A percentile compares a stretch with the other conserved stretches of the same genome.
phyloP scores from a whole-genome alignment of 805 yeast genomes.

The Monosporozyma aerobia region DNA sequence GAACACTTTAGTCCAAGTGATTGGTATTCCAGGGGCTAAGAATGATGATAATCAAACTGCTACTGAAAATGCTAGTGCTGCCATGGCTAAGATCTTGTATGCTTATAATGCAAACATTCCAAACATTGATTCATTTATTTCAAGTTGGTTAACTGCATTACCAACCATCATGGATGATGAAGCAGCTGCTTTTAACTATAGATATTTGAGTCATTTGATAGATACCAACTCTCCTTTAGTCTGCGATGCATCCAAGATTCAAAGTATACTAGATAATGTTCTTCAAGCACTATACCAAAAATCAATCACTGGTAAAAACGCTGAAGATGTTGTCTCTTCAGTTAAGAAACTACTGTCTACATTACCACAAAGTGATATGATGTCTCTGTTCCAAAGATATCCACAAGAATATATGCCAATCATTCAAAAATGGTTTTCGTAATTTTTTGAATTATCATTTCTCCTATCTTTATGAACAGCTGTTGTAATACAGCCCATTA shows the following conservation, averaged over 20 bases:
- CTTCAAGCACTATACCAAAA: constrained; percentile 65
- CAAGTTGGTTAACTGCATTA: constrained; percentile 70
- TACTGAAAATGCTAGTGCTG: constrained; percentile 74
- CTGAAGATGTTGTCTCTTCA: constrained; percentile 51
- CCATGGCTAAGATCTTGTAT: constrained; percentile 78
- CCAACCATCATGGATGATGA: constrained; percentile 81
- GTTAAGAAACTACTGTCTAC: constrained; percentile 55
- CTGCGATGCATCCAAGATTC: constrained; percentile 37
- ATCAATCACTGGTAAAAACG: constrained; percentile 62
- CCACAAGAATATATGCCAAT: constrained; percentile 53
- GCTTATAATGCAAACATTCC: constrained; percentile 51
- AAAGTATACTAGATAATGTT: constrained; percentile 57
- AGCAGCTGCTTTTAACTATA: constrained; percentile 79
- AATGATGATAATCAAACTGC: constrained; percentile 79
- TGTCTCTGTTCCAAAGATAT: constrained; percentile 52
- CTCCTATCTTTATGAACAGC: not conserved
- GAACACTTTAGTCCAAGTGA: constrained; percentile 64
- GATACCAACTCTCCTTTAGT: constrained; percentile 57
- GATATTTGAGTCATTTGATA: constrained; percentile 63
- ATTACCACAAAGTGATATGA: constrained; percentile 61
- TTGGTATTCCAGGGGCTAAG: constrained; percentile 69
- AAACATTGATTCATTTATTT: constrained; percentile 51
- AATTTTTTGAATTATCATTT: not conserved
- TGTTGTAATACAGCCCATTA: not conserved
- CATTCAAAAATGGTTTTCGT: constrained; percentile 50